Evolutionary conservation across 768 basidiomycete species (phyloP).

Genomic region (Botryobasidium botryosum): DNA sequence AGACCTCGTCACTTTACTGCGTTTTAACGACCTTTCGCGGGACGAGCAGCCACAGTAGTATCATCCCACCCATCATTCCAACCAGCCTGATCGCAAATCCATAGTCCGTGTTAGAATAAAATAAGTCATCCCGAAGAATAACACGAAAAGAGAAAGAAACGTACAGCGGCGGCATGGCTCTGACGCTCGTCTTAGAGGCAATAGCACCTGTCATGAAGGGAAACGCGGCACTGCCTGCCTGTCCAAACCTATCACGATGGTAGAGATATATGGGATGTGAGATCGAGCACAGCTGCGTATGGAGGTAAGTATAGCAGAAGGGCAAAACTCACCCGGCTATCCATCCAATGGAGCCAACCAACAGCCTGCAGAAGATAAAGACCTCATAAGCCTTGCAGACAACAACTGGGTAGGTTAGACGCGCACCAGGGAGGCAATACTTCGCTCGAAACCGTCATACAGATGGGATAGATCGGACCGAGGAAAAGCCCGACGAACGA

Average conservation of each 20-base stretch:
- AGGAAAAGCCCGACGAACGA: slow-evolving; percentile 37
- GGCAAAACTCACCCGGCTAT: slow-evolving; percentile 16
- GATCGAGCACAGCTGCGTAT: no score
- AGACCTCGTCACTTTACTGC: slow-evolving; percentile 7
- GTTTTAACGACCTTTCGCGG: background rate
- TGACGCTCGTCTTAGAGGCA: slow-evolving; percentile 42
- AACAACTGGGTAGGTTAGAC: background rate
- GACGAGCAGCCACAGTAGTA: slow-evolving; percentile 29
- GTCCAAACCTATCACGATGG: slow-evolving; percentile 19
- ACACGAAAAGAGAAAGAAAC: slow-evolving; percentile 15
- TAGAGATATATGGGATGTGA: no score
- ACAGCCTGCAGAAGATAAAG: slow-evolving; percentile 21
- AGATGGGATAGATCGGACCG: slow-evolving; percentile 35
- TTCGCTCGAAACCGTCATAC: slow-evolving; percentile 51
- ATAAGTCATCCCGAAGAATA: background rate
- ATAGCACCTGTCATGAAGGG: slow-evolving; percentile 28
- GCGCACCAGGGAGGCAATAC: slow-evolving; percentile 45
- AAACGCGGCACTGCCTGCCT: slow-evolving; percentile 22
- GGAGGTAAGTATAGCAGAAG: no score
- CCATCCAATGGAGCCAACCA: slow-evolving; percentile 28
- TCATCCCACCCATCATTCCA: slow-evolving; percentile 42
- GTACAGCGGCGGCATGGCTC: slow-evolving; percentile 44
- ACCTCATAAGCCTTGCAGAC: background rate
- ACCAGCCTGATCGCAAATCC: slow-evolving; percentile 27
- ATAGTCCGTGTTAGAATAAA: background rate